Conservation (phyloP, 148 eudicot species). For the Arbutus unedo region DNA sequence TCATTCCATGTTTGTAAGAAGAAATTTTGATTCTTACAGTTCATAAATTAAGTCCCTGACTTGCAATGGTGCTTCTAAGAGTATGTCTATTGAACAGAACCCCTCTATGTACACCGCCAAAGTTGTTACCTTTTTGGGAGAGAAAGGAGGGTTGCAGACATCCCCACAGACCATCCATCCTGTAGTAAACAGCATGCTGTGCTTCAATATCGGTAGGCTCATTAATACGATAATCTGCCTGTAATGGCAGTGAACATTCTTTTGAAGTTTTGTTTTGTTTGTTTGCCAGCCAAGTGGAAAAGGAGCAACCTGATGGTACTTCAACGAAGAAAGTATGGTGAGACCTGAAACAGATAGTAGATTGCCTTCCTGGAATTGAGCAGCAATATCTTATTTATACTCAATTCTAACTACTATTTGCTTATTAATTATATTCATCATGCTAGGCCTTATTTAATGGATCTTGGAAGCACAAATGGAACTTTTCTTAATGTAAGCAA, state of each 20-base stretch:
- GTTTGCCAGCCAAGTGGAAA: conserved; percentile 79
- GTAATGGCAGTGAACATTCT: not conserved
- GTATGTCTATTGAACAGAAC: conserved; percentile 54
- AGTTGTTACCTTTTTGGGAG: conserved; percentile 93
- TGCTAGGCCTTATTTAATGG: conserved; percentile 91
- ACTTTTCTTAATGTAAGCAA: conserved; percentile 78
- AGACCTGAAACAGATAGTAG: not conserved
- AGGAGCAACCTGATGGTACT: conserved; percentile 83
- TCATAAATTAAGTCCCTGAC: conserved; percentile 6
- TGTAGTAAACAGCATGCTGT: conserved; percentile 98
- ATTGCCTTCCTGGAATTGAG: not conserved
- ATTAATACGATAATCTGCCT: not conserved
- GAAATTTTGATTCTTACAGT: conserved; percentile 6
- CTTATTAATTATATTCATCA: conserved; percentile 12
- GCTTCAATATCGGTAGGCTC: conserved; percentile 48
- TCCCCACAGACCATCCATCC: conserved; percentile 89
- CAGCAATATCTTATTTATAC: not conserved
- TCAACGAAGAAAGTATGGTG: conserved; percentile 66
- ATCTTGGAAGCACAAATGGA: conserved; percentile 97
- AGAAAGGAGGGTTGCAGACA: conserved; percentile 94
- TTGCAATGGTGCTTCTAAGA: conserved; percentile 5
- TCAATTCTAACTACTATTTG: conserved; percentile 9
- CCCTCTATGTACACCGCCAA: conserved; percentile 92
- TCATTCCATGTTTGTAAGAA: not conserved
- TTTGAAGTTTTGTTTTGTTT: conserved; percentile 10